Evolutionary conservation across 2,329 filamentous ascomycete genomes (phyloP), one percentile per base, ranked within the genome.

Genomic region (Ascochyta fabae): DNA sequence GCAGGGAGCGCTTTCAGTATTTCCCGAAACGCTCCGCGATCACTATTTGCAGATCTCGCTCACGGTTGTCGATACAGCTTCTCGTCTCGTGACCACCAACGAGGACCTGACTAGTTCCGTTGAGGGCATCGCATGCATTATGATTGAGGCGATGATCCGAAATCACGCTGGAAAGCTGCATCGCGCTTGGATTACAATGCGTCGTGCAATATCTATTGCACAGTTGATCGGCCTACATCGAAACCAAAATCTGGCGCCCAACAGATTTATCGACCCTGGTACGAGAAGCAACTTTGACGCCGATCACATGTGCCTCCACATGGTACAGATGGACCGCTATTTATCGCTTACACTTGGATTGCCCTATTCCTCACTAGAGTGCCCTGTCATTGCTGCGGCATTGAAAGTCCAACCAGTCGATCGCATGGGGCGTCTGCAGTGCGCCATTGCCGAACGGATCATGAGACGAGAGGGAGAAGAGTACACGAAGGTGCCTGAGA

Each of bases 151-250:
- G 4, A 59, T 74, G 16, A 80, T 74, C 48, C 67, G 80, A 4
- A 67, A 67, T 10, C 75, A 79, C 34, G 34, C 49, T 12, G 79
- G 80, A 0, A 78, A 78, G 43, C 68, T 81, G 4, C 75, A 76
- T 13, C 69, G 69, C 2, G 70, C 74, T 0, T 81, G 76, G 77
- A 39, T 77, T 3, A 64, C 74, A 0, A 51, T 66, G 9, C 76
- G 79, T 2, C 66, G 78, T 23, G 79, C 79, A 0, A 70, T 78
- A 56, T 60, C 57, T 0, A 53, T 77, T 2, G 79, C 77, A 0
- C 79, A 81, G 58, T 52, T 79, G 29, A 73, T 81, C 68, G 76
- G 75, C 0, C 49, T 82, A 3, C 70, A 81, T 53, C 73, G 68
- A 4, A 70, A 46, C 62, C 67, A 49, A 58, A 72, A 77, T 44